These are phyloP conservation scores for Trametes coccinea DNA, from an alignment of 768 basidiomycete species.

Conservation along the genomic window DNA sequence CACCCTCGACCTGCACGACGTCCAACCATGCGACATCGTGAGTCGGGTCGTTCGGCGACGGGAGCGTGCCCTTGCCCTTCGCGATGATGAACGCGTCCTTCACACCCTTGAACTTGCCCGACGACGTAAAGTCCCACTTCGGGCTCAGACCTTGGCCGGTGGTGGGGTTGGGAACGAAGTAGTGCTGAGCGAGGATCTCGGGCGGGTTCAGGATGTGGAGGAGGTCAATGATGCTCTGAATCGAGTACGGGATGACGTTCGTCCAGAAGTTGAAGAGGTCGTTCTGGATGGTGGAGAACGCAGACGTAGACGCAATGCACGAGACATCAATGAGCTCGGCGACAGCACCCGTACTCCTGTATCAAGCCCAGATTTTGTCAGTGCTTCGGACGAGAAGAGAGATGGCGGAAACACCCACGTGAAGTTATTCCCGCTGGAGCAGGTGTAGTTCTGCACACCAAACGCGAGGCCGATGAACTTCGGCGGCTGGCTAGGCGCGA, in stretches of 20 bases:
- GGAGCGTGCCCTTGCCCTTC: constrained; percentile 27
- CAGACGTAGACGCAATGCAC: constrained; percentile 26
- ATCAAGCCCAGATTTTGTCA: neutral
- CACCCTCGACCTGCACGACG: constrained; percentile 30
- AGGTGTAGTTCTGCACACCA: constrained; percentile 59
- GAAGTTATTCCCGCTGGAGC: constrained; percentile 38
- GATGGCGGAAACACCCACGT: constrained; percentile 36
- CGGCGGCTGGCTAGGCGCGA: constrained; percentile 36
- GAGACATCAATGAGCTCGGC: constrained; percentile 37
- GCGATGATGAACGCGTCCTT: constrained; percentile 30
- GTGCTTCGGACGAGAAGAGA: neutral
- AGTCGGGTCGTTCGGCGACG: constrained; percentile 29
- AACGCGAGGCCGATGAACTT: constrained; percentile 47
- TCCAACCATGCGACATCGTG: constrained; percentile 41
- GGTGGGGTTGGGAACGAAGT: constrained; percentile 37
- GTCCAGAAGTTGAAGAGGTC: constrained; percentile 21
- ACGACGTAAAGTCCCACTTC: constrained; percentile 36
- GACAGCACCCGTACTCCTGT: constrained; percentile 44
- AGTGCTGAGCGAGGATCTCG: constrained; percentile 37
- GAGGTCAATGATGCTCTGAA: constrained; percentile 26
- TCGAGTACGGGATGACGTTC: constrained; percentile 10
- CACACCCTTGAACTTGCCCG: constrained; percentile 23
- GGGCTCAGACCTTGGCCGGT: constrained; percentile 33
- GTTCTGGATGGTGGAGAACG: constrained; percentile 24
- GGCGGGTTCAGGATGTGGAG: constrained; percentile 25